Conservation (phyloP, 192 early-diverging fungal genomes). For the Mortierella alpina region DNA sequence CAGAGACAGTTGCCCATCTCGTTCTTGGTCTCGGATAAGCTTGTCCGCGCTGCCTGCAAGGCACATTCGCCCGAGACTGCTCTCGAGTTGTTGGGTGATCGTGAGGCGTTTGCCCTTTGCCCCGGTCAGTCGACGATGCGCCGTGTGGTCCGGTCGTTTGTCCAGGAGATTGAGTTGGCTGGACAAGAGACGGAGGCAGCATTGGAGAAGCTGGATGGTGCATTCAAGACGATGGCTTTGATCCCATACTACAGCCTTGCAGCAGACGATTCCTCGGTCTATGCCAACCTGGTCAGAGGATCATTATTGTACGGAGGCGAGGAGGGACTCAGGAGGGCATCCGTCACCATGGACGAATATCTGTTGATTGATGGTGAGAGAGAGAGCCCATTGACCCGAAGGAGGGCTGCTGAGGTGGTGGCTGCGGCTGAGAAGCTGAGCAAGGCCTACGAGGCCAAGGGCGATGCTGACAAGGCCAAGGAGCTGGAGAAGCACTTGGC, state of each 20-base stretch:
- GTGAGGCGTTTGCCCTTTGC: slow-evolving; percentile 24
- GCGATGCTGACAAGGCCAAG: slow-evolving; percentile 23
- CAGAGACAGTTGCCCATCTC: slow-evolving; percentile 16
- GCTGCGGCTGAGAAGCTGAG: slow-evolving; percentile 29
- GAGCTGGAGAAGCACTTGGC: slow-evolving; percentile 17
- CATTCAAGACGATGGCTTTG: slow-evolving; percentile 49
- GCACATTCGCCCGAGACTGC: slow-evolving; percentile 37
- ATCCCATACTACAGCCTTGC: slow-evolving; percentile 48
- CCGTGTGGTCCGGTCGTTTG: slow-evolving; percentile 37
- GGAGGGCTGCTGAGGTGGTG: slow-evolving; percentile 34
- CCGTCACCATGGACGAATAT: slow-evolving; percentile 45
- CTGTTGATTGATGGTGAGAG: slow-evolving; percentile 48
- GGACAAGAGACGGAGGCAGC: slow-evolving; percentile 18
- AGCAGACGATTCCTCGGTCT: slow-evolving; percentile 40
- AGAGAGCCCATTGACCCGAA: slow-evolving; percentile 37
- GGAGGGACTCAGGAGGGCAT: slow-evolving; percentile 43
- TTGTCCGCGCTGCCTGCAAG: slow-evolving; percentile 33
- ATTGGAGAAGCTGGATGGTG: slow-evolving; percentile 40
- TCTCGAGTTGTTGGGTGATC: slow-evolving; percentile 43
- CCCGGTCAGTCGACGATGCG: slow-evolving; percentile 42
- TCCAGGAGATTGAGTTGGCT: slow-evolving; percentile 25
- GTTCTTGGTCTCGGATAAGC: slow-evolving; percentile 17
- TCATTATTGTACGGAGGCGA: slow-evolving; percentile 41
- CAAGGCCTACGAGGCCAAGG: slow-evolving; percentile 33
- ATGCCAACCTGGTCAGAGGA: slow-evolving; percentile 35